phyloP scores from a whole-genome alignment of 441 rosid genomes.

The Lepidium campestre region DNA sequence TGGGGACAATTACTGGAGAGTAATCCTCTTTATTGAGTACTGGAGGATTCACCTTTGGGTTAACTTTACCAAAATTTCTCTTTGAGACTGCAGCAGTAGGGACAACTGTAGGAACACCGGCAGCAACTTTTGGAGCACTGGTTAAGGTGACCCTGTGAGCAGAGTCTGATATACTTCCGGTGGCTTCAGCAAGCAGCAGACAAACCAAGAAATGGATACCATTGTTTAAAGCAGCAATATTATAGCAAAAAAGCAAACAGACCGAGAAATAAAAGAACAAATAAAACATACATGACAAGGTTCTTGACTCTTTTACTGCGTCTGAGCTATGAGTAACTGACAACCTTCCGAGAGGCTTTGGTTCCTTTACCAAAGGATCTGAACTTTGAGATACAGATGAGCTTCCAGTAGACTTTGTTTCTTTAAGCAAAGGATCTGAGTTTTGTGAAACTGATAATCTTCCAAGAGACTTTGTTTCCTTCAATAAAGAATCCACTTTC shows the following conservation, averaged over 20 bases:
- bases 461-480: constrained; percentile 81
- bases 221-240: neutral
- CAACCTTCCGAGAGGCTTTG: constrained; percentile 70
- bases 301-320: constrained; percentile 53
- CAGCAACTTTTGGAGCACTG: constrained; percentile 36
- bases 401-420: constrained; percentile 51
- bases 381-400: constrained; percentile 62
- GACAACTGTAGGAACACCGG: constrained; percentile 39
- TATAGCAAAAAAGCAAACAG: neutral
- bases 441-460: constrained; percentile 78
- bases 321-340: constrained; percentile 69
- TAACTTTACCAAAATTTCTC: constrained; percentile 48
- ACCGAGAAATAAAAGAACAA: neutral
- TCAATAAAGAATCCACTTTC: constrained; percentile 50
- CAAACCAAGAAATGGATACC: constrained; percentile 21
- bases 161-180: constrained; percentile 71
- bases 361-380: constrained; percentile 65
- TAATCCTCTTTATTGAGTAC: constrained; percentile 51
- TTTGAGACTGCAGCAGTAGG: constrained; percentile 46
- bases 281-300: constrained; percentile 51
- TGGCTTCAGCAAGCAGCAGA: constrained; percentile 52
- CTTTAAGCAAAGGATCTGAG: constrained; percentile 54
- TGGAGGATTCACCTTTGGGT: constrained; percentile 46
- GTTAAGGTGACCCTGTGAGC: constrained; percentile 64
- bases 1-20: constrained; percentile 74